These are phyloP conservation scores for Fusarium nematophilum DNA, from an alignment of 2,329 filamentous ascomycete genomes.

Conservation along the genomic window DNA sequence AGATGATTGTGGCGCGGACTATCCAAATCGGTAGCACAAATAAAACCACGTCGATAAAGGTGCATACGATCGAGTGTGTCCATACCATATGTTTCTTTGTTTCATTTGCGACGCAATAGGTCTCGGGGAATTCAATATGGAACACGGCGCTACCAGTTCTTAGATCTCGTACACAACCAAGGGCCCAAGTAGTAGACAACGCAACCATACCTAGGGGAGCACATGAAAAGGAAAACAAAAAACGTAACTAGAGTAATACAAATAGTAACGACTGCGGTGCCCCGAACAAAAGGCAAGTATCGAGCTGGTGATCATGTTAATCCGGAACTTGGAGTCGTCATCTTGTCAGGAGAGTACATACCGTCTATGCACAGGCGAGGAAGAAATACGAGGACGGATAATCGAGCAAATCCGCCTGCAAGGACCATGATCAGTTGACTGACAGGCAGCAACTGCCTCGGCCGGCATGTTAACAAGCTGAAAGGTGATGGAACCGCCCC, in stretches of 20 bases:
- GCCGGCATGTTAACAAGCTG: not conserved
- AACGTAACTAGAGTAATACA: too few relatives aligned
- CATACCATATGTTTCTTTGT: slow-evolving; percentile 44
- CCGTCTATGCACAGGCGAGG: slow-evolving; percentile 22
- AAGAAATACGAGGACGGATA: slow-evolving; percentile 26
- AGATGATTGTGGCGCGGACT: slow-evolving; percentile 51
- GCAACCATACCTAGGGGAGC: too few relatives aligned
- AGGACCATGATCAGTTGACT: slow-evolving; percentile 20
- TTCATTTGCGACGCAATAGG: slow-evolving; percentile 13
- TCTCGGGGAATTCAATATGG: too few relatives aligned
- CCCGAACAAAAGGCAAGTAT: slow-evolving; percentile 13
- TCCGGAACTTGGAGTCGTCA: too few relatives aligned
- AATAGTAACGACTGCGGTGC: not conserved
- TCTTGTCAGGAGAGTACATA: not conserved
- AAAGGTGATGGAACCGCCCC: not conserved
- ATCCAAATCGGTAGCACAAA: slow-evolving; percentile 52
- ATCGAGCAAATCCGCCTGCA: slow-evolving; percentile 18
- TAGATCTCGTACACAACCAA: not conserved
- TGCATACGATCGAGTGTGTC: slow-evolving; percentile 44
- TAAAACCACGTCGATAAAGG: slow-evolving; percentile 49
- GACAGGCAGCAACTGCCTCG: slow-evolving; percentile 6
- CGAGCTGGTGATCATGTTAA: not conserved
- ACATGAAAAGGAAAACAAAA: too few relatives aligned
- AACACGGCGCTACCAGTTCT: slow-evolving; percentile 5
- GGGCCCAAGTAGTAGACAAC: too few relatives aligned